Conservation (phyloP, 108 stramenopile species). For the Halocafeteria seosinensis region DNA sequence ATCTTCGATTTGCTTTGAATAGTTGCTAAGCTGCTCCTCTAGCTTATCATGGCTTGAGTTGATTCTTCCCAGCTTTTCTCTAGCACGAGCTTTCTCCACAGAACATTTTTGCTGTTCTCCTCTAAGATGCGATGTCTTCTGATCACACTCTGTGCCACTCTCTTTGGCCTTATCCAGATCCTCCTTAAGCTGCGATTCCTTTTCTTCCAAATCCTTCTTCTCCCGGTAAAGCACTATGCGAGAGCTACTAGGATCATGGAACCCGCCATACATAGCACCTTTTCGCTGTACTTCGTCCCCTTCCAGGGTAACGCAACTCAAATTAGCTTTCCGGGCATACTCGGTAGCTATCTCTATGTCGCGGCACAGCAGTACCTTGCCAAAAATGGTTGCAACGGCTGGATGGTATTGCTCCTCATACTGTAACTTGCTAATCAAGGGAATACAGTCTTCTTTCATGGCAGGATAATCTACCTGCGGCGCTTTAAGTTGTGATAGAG, state of each 20-base stretch:
- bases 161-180: not conserved
- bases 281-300: conserved; percentile 75
- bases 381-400: conserved; percentile 84
- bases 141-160: not conserved
- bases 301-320: conserved; percentile 90
- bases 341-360: conserved; percentile 6
- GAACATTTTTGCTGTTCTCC: not conserved
- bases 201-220: too few relatives aligned
- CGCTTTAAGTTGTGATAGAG: conserved; percentile 62
- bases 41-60: not conserved
- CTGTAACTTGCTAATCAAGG: conserved; percentile 18
- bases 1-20: not conserved
- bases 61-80: not conserved
- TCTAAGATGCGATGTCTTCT: not conserved
- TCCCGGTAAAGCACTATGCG: not conserved
- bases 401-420: conserved; percentile 54
- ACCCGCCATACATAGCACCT: conserved; percentile 78
- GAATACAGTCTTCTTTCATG: conserved; percentile 12
- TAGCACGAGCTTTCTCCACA: not conserved
- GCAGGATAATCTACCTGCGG: conserved; percentile 28
- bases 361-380: conserved; percentile 55
- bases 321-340: conserved; percentile 18
- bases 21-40: not conserved
- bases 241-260: conserved; percentile 37
- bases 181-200: too few relatives aligned